These are phyloP conservation scores for Astrocystis sublimbata DNA, from an alignment of 495 filamentous ascomycete species.

Conservation along the genomic window DNA sequence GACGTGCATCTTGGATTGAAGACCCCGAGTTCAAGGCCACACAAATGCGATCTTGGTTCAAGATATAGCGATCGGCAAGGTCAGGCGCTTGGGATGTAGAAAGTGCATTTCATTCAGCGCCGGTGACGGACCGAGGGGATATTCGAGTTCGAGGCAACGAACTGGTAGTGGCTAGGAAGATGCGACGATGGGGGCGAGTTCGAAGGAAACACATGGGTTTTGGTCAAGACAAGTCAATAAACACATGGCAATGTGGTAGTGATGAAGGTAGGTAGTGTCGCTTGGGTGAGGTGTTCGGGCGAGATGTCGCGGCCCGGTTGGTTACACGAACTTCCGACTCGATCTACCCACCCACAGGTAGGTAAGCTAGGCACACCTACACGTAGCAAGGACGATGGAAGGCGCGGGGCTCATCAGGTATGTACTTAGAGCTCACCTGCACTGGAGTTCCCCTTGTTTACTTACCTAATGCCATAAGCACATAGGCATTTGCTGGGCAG, in stretches of 20 bases:
- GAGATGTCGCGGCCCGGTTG: background rate
- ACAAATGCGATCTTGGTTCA: background rate
- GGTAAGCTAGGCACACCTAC: no score
- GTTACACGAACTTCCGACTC: background rate
- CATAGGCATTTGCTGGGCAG: no score
- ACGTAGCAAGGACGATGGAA: background rate
- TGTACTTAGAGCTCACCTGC: no score
- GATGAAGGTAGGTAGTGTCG: no score
- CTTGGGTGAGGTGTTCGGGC: no score
- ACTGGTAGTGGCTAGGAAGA: background rate
- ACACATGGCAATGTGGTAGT: background rate
- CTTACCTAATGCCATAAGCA: no score
- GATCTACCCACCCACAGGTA: no score
- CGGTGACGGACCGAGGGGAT: background rate
- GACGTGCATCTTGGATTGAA: conserved; percentile 8
- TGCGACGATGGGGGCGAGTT: background rate
- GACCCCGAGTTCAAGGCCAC: background rate
- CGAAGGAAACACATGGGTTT: background rate
- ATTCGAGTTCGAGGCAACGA: background rate
- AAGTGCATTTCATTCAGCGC: conserved; percentile 10
- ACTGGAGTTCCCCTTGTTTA: no score
- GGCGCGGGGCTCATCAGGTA: conserved; percentile 12
- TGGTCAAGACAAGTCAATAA: background rate
- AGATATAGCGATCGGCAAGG: background rate
- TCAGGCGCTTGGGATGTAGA: conserved; percentile 5